A percentile compares a stretch with the other conserved stretches of the same genome.
Conservation (phyloP, 2,329 filamentous ascomycete genomes). For the Alternaria dauci region DNA sequence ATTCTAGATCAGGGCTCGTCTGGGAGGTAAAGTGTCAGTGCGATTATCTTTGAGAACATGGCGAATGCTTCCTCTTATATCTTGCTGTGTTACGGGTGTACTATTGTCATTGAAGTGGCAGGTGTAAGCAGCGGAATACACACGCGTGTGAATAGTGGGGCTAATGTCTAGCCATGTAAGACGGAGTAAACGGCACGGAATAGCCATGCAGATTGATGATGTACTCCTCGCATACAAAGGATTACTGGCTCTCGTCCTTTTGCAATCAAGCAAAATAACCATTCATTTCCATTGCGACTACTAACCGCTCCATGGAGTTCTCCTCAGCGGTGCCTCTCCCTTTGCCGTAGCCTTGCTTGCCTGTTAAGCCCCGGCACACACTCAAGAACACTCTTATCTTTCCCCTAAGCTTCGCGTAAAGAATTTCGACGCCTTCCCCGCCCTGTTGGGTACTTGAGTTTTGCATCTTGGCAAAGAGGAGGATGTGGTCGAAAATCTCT, state of each 20-base stretch:
- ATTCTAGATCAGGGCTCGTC: background rate
- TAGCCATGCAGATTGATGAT: background rate
- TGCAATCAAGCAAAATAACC: conserved; percentile 63
- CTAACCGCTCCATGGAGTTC: conserved; percentile 72
- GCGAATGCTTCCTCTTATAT: background rate
- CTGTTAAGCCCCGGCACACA: conserved; percentile 73
- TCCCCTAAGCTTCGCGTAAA: conserved; percentile 74
- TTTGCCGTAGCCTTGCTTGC: conserved; percentile 61
- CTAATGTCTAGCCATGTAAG: background rate
- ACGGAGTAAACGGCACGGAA: background rate
- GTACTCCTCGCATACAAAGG: too few species aligned
- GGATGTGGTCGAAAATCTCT: conserved; percentile 75
- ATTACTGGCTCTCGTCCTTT: too few species aligned
- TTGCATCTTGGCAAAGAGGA: conserved; percentile 65
- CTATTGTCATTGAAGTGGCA: background rate
- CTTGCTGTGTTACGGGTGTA: background rate
- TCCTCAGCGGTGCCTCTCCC: conserved; percentile 53
- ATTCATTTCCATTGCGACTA: conserved; percentile 75
- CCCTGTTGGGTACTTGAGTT: conserved; percentile 33
- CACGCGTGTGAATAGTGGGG: conserved; percentile 5
- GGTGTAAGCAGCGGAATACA: background rate
- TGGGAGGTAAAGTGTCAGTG: background rate
- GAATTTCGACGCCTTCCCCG: conserved; percentile 48
- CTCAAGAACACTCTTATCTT: conserved; percentile 78
- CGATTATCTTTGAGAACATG: background rate